These are phyloP conservation scores for Aspergillus panamensis DNA, from an alignment of 495 filamentous ascomycete genomes.

Conservation along the genomic window DNA sequence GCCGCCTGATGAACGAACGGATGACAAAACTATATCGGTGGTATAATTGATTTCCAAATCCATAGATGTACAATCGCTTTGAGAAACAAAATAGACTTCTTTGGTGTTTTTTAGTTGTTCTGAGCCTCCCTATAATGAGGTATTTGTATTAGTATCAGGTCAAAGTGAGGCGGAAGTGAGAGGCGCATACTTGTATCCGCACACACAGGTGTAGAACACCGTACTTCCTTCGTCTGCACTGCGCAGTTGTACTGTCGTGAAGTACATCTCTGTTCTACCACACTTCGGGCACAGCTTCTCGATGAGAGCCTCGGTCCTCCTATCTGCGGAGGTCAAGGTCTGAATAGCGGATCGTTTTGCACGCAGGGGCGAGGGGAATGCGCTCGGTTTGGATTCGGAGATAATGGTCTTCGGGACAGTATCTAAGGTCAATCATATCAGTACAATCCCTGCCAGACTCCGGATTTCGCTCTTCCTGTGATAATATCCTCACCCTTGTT, in stretches of 20 bases:
- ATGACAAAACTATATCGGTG: conserved; percentile 27
- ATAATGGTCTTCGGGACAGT: conserved; percentile 72
- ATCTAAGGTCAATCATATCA: conserved; percentile 47
- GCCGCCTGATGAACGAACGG: conserved; percentile 34
- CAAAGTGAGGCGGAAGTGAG: conserved; percentile 22
- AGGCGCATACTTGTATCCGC: conserved; percentile 71
- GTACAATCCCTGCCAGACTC: conserved; percentile 3
- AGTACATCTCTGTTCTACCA: conserved; percentile 78
- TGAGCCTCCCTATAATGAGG: conserved; percentile 33
- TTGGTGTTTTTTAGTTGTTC: conserved; percentile 36
- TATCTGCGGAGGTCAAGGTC: conserved; percentile 71
- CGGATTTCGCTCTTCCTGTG: not conserved
- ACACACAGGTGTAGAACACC: conserved; percentile 82
- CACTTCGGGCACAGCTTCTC: conserved; percentile 74
- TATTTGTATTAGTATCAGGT: conserved; percentile 18
- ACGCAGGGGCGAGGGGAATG: conserved; percentile 83
- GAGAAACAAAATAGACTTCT: conserved; percentile 18
- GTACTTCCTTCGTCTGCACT: conserved; percentile 95
- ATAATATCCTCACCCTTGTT: conserved; percentile 63
- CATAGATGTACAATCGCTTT: conserved; percentile 24
- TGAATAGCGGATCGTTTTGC: conserved; percentile 83
- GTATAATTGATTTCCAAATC: conserved; percentile 22
- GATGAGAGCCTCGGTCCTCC: conserved; percentile 71
- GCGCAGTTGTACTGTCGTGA: conserved; percentile 77
- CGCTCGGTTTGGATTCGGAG: conserved; percentile 78